Base-by-base conservation (phyloP, 345 rosid genomes). In the Aethionema arabicum region DNA sequence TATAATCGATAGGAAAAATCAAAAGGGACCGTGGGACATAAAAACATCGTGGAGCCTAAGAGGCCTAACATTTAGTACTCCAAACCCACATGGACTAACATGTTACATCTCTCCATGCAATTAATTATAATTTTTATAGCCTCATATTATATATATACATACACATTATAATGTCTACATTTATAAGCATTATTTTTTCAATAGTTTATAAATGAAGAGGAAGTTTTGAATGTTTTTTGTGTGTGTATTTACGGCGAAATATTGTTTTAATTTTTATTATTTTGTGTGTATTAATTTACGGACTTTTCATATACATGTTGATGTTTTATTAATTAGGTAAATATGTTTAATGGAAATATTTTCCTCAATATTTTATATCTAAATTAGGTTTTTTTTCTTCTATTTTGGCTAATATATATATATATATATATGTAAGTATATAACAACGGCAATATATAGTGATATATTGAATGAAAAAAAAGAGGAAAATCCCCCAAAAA, bases 61-160 rank as follows among this genome's bases (percentile, higher is more conserved):
- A 38, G 32, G 40, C 68, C 73, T 53, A 69, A 69, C 73, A 54
- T 54, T 61, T 39, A 52, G 61, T 61, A 46, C 43, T 39, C 3
- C 56, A 61, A 59, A 46, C 67, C 56, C 56, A 69, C 67, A 69
- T 69, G 67, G 72, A 69, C 63, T 69, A 61, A 61, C 73, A 69
- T 69, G 73, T 69, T 45, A 39, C 51, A 62, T 61, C n/a, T 55
- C 56, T 40, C 63, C 38, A 31, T 54, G 56, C 12, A 31, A 52
- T 52, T 44, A 13, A 60, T 41, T 32, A 42, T 6, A 49, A 30
- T 30, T 2, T 21, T 37, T 40, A 40, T 40, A 40, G 9, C 5
- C 3, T 41, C 44, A 51, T 30, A 55, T 40, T 6, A 33, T 4
- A 38, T 0, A 11, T 12, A 56, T 30, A 61, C 38, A 37, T 11